These are phyloP conservation scores for Fraxinus albicans DNA, from an alignment of 305 asterid species.

Conservation along the genomic window DNA sequence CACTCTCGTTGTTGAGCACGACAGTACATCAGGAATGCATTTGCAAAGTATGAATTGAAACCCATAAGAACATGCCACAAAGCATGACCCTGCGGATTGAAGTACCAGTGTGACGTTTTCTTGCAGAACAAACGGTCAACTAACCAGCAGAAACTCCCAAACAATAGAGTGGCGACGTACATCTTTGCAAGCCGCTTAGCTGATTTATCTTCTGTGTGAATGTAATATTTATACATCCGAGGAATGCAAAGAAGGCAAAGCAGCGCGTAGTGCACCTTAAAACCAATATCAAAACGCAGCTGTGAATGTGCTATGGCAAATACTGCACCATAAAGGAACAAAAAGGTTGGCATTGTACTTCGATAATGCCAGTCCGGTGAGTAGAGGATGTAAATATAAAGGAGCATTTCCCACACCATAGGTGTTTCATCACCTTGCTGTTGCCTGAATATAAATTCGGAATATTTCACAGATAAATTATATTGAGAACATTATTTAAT, in stretches of 20 bases:
- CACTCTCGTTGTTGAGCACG: constrained; percentile 89
- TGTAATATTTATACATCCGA: constrained; percentile 60
- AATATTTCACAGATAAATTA: background rate
- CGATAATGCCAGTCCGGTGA: constrained; percentile 96
- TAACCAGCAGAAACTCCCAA: constrained; percentile 65
- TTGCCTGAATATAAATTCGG: constrained; percentile 56
- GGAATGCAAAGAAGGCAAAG: constrained; percentile 94
- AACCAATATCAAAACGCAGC: constrained; percentile 62
- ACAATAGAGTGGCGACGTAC: constrained; percentile 51
- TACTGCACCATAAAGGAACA: constrained; percentile 74
- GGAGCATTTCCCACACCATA: constrained; percentile 97
- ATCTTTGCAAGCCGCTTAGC: constrained; percentile 76
- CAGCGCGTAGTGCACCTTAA: constrained; percentile 74
- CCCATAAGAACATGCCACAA: constrained; percentile 84
- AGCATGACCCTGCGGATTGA: constrained; percentile 88
- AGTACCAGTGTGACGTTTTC: constrained; percentile 45
- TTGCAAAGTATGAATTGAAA: constrained; percentile 78
- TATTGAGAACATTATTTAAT: background rate
- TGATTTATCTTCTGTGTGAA: constrained; percentile 65
- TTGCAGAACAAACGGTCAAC: constrained; percentile 65
- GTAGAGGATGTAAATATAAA: constrained; percentile 78
- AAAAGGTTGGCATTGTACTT: constrained; percentile 87
- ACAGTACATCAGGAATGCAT: constrained; percentile 76
- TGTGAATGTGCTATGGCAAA: constrained; percentile 77
- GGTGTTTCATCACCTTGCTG: constrained; percentile 95